A percentile compares a stretch with the other conserved stretches of the same genome.
Evolutionary conservation across 169 alveolate species (phyloP).

Genomic region (Babesia microti): DNA sequence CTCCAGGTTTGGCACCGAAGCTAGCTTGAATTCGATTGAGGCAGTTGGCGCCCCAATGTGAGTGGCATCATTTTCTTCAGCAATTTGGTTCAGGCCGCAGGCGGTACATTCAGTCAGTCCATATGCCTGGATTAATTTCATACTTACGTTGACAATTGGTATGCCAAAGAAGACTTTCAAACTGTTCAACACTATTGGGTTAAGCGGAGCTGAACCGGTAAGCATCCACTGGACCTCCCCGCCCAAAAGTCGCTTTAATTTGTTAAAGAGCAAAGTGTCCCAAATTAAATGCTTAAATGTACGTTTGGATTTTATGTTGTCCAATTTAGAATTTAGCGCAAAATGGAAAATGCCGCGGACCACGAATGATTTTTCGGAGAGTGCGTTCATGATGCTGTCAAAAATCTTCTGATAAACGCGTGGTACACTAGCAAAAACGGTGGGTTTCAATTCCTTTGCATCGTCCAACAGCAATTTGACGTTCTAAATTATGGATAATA

Average conservation of each 20-base stretch:
- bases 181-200: constrained; percentile 41
- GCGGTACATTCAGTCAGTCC: constrained; percentile 46
- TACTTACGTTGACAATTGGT: constrained; percentile 39
- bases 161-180: constrained; percentile 49
- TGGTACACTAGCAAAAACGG: constrained; percentile 61
- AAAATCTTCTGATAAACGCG: constrained; percentile 54
- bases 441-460: constrained; percentile 50
- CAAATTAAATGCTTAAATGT: constrained; percentile 25
- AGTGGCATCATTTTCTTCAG: constrained; percentile 54
- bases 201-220: constrained; percentile 63
- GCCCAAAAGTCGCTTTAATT: constrained; percentile 48
- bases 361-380: constrained; percentile 37
- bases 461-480: constrained; percentile 77
- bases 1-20: constrained; percentile 83
- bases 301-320: constrained; percentile 20
- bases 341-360: constrained; percentile 39
- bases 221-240: constrained; percentile 58
- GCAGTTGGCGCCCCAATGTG: constrained; percentile 82
- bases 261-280: constrained; percentile 44
- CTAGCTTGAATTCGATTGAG: constrained; percentile 69
- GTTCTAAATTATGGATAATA: too few relatives aligned
- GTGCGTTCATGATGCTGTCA: constrained; percentile 53
- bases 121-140: constrained; percentile 21
- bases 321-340: constrained; percentile 40
- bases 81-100: constrained; percentile 22